Percentiles rank a stretch among this genome's conserved stretches.
Conservation (phyloP, 192 early-diverging fungal genomes). For the Dimargaris cristalligena region DNA sequence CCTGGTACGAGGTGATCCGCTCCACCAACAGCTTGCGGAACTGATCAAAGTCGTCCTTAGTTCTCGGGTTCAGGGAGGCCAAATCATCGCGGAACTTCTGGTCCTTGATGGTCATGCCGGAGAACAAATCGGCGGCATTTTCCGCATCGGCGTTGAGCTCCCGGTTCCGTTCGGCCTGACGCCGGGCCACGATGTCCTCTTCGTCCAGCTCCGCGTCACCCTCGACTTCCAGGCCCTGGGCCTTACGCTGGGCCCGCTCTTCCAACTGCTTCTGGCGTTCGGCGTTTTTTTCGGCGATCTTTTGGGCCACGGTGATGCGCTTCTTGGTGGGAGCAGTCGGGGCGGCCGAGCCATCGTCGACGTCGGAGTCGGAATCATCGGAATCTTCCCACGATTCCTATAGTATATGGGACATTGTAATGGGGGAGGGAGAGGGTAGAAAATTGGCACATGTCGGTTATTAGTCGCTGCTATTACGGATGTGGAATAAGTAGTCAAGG, state of each 20-base stretch:
- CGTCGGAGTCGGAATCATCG: conserved; percentile 41
- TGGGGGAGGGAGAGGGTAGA: background rate
- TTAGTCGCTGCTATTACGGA: too few species aligned
- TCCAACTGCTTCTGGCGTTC: conserved; percentile 22
- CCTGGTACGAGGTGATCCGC: conserved; percentile 35
- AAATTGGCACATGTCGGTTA: too few species aligned
- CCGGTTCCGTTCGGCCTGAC: conserved; percentile 30
- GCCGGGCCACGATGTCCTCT: conserved; percentile 22
- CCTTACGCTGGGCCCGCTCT: conserved; percentile 21
- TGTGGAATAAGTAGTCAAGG: too few species aligned
- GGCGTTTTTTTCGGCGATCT: conserved; percentile 42
- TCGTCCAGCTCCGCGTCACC: conserved; percentile 36
- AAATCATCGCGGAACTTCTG: conserved; percentile 14
- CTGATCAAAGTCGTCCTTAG: conserved; percentile 49
- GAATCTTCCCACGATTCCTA: conserved; percentile 38
- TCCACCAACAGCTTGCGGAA: conserved; percentile 41
- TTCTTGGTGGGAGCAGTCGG: conserved; percentile 27
- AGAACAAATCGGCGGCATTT: conserved; percentile 44
- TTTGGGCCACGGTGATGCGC: conserved; percentile 34
- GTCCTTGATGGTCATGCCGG: conserved; percentile 39
- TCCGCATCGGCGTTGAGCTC: conserved; percentile 43
- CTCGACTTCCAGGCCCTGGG: conserved; percentile 17
- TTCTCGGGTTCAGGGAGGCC: conserved; percentile 36
- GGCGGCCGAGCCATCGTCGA: conserved; percentile 22
- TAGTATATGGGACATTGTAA: background rate